Percentiles rank a stretch among this genome's conserved stretches.
These are phyloP conservation scores for Xylaria arbuscula DNA, from an alignment of 2,329 filamentous ascomycete genomes.

Conservation along the genomic window DNA sequence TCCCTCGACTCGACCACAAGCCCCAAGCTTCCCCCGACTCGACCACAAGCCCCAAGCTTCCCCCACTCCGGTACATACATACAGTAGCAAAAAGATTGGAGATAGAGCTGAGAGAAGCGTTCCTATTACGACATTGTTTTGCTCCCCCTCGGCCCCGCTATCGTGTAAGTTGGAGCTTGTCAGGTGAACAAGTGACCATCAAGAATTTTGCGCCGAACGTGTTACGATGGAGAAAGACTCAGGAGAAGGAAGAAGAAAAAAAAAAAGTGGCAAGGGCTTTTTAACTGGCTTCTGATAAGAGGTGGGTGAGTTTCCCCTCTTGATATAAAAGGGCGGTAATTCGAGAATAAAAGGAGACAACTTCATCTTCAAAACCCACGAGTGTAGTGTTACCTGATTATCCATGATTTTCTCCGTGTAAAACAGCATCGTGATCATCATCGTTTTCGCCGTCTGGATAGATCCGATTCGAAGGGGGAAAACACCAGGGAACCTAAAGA, in stretches of 20 bases:
- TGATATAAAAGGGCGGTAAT: constrained; percentile 20
- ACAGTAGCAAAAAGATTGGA: constrained; percentile 5
- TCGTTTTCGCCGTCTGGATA: constrained; percentile 13
- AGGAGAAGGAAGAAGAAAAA: neutral
- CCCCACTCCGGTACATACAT: constrained; percentile 5
- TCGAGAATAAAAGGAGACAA: neutral
- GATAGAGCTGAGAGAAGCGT: constrained; percentile 5
- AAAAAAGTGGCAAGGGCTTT: constrained; percentile 10
- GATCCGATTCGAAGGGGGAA: neutral
- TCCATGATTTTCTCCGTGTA: constrained; percentile 3
- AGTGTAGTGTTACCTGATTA: neutral
- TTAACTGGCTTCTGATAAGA: constrained; percentile 17
- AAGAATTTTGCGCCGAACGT: constrained; percentile 29
- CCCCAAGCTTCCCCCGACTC: neutral
- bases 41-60: neutral
- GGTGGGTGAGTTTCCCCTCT: constrained; percentile 2
- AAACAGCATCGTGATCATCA: constrained; percentile 17
- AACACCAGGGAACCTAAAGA: neutral
- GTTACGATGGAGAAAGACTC: constrained; percentile 15
- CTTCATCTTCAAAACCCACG: neutral
- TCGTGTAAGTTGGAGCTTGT: constrained; percentile 32
- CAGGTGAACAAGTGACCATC: constrained; percentile 22
- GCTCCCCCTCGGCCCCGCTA: constrained; percentile 19
- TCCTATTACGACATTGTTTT: constrained; percentile 38
- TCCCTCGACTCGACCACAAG: constrained; percentile 11